A percentile compares a stretch with the other conserved stretches of the same genome.
phyloP scores from a whole-genome alignment of 2,329 filamentous ascomycete species.

The Colletotrichum cuscutae region DNA sequence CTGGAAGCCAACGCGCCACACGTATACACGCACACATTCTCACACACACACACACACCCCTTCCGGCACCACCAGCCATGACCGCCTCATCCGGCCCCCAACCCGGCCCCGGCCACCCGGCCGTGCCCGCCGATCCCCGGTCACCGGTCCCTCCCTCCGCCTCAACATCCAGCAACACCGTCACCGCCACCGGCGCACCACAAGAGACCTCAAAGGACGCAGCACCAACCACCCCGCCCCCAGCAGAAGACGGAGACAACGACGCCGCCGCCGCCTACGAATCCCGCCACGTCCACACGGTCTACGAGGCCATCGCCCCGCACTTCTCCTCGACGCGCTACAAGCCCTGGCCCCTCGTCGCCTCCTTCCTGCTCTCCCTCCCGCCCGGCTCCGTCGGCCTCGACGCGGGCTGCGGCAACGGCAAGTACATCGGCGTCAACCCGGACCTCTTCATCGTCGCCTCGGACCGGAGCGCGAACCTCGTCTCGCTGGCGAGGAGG shows the following conservation, averaged over 20 bases:
- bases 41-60: not conserved
- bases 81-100: slow-evolving; percentile 19
- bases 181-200: not conserved
- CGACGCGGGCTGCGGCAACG: slow-evolving; percentile 96
- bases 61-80: slow-evolving; percentile 4
- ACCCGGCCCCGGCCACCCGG: slow-evolving; percentile 18
- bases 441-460: slow-evolving; percentile 81
- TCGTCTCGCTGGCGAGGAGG: slow-evolving; percentile 60
- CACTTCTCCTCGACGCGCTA: slow-evolving; percentile 85
- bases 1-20: not conserved
- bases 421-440: slow-evolving; percentile 91
- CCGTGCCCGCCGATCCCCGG: slow-evolving; percentile 20
- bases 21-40: not conserved
- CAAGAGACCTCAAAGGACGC: not conserved
- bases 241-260: slow-evolving; percentile 48
- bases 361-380: slow-evolving; percentile 76
- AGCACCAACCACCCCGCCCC: not conserved
- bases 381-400: slow-evolving; percentile 80
- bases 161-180: not conserved
- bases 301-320: slow-evolving; percentile 88
- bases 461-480: slow-evolving; percentile 79
- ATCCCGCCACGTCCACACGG: slow-evolving; percentile 85
- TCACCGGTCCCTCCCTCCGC: slow-evolving; percentile 7
- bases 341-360: slow-evolving; percentile 93
- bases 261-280: slow-evolving; percentile 69